Conservation (phyloP, 768 basidiomycete genomes). For the Rhodosporidiobolus odoratus region DNA sequence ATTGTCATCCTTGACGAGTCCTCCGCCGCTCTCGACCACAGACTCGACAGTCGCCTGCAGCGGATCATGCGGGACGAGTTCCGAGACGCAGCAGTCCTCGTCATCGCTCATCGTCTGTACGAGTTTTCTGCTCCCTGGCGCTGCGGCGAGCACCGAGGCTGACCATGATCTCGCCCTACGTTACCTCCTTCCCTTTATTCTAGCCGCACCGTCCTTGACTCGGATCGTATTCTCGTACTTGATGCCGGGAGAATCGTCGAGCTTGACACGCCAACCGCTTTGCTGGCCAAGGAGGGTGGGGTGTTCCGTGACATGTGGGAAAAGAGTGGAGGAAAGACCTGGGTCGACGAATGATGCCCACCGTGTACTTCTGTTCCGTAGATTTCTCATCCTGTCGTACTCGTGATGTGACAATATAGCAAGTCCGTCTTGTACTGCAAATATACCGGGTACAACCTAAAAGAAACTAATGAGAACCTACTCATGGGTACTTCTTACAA, state of each 20-base stretch:
- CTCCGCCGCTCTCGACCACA: conserved; percentile 47
- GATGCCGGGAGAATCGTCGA: conserved; percentile 42
- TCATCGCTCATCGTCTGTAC: conserved; percentile 51
- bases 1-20: conserved; percentile 50
- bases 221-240: conserved; percentile 25
- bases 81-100: conserved; percentile 47
- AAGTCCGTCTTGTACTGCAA: too few relatives aligned
- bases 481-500: neutral
- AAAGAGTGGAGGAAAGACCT: neutral
- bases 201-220: conserved; percentile 23
- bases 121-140: neutral
- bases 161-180: neutral
- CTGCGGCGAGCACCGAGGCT: neutral
- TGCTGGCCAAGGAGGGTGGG: conserved; percentile 53
- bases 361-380: too few relatives aligned
- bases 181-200: neutral
- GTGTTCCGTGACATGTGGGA: conserved; percentile 16
- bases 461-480: neutral
- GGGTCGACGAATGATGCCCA: neutral
- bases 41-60: conserved; percentile 45
- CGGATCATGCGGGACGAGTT: conserved; percentile 46
- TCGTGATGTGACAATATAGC: too few relatives aligned
- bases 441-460: neutral
- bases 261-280: conserved; percentile 54
- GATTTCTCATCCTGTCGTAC: too few relatives aligned